Percentiles rank a stretch among this genome's conserved stretches.
phyloP scores from a whole-genome alignment of 495 filamentous ascomycete species.

The Paragyromitra xinjiangensis region DNA sequence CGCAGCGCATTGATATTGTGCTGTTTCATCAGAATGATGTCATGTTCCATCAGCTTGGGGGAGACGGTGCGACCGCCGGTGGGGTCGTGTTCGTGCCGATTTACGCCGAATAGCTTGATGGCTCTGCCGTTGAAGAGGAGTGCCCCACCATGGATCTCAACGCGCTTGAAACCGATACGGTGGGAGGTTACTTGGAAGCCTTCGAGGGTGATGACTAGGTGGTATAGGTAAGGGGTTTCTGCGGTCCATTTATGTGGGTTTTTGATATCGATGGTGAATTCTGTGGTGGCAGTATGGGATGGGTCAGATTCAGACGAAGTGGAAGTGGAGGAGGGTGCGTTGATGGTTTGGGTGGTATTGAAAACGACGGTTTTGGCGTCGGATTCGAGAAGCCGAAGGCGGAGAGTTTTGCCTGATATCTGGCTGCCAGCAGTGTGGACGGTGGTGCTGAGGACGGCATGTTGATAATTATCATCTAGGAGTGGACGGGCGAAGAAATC shows the following conservation, averaged over 20 bases:
- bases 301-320: not conserved
- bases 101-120: conserved; percentile 68
- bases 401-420: conserved; percentile 11
- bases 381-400: conserved; percentile 33
- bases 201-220: conserved; percentile 60
- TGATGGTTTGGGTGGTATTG: conserved; percentile 26
- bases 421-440: conserved; percentile 59
- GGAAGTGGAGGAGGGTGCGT: not conserved
- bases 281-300: conserved; percentile 29
- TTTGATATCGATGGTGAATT: conserved; percentile 61
- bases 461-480: conserved; percentile 65
- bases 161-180: conserved; percentile 68
- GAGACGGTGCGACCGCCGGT: conserved; percentile 68
- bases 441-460: conserved; percentile 65
- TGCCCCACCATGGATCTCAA: conserved; percentile 67
- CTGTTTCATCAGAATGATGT: conserved; percentile 72
- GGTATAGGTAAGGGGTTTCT: conserved; percentile 70
- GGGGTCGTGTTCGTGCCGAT: conserved; percentile 72
- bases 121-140: conserved; percentile 68
- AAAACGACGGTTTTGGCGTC: conserved; percentile 22
- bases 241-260: conserved; percentile 72
- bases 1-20: conserved; percentile 74
- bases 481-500: conserved; percentile 67
- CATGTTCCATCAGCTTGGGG: conserved; percentile 65
- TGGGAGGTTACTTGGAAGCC: conserved; percentile 62